Evolutionary conservation across 2,329 filamentous ascomycete species (phyloP).

Genomic region (Rutstroemia sp.): DNA sequence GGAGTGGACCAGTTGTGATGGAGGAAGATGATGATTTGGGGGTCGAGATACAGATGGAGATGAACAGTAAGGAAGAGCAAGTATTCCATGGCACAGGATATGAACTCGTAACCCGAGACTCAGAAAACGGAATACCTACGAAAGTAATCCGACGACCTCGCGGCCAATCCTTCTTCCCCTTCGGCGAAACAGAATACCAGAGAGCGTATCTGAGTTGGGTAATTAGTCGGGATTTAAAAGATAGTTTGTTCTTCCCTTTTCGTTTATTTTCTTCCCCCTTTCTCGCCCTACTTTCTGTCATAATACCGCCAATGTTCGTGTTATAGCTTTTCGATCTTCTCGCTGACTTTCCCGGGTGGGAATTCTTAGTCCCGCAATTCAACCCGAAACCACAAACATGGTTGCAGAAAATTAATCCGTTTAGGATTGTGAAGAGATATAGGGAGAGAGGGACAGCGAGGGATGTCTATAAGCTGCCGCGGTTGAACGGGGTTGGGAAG

Average conservation of each 20-base stretch:
- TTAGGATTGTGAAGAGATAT: too few relatives aligned
- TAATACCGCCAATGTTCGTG: too few relatives aligned
- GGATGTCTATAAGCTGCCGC: too few relatives aligned
- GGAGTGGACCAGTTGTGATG: constrained; percentile 9
- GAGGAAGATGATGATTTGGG: neutral
- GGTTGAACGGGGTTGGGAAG: too few relatives aligned
- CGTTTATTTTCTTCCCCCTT: neutral
- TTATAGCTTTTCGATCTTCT: too few relatives aligned
- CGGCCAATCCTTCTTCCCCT: constrained; percentile 17
- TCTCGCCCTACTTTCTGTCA: too few relatives aligned
- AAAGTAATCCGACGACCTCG: constrained; percentile 12
- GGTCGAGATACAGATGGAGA: too few relatives aligned
- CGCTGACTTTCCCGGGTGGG: too few relatives aligned
- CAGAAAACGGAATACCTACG: neutral
- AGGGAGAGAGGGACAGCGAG: too few relatives aligned
- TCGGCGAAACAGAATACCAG: constrained; percentile 27
- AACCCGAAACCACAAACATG: too few relatives aligned
- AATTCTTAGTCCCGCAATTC: too few relatives aligned
- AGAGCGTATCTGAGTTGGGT: constrained; percentile 17
- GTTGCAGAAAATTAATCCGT: too few relatives aligned
- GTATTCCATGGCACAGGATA: neutral
- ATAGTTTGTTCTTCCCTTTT: constrained; percentile 12
- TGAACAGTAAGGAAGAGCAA: neutral
- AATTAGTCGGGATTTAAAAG: constrained; percentile 22
- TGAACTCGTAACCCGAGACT: neutral